Percentiles rank a stretch among this genome's conserved stretches.
These are phyloP conservation scores for Penicillium cosmopolitanum DNA, from an alignment of 495 filamentous ascomycete genomes.

Conservation along the genomic window DNA sequence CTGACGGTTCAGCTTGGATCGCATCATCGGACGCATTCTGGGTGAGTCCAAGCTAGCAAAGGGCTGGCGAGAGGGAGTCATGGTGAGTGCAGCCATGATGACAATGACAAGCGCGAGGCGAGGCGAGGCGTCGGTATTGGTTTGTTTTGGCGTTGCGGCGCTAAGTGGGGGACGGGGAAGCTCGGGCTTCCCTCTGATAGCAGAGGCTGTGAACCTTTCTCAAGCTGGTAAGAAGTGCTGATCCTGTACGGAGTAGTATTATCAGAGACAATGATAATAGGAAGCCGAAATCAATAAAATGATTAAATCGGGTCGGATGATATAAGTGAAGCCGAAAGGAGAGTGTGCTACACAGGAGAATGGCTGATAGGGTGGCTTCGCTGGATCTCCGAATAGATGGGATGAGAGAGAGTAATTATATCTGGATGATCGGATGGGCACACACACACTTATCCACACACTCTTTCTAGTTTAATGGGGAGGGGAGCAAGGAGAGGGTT, in stretches of 20 bases:
- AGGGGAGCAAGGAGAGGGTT: neutral
- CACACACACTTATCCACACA: no score
- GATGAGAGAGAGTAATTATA: neutral
- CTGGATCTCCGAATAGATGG: neutral
- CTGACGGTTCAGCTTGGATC: constrained; percentile 50
- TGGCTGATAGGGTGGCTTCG: no score
- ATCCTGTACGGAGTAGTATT: no score
- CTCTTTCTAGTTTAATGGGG: neutral
- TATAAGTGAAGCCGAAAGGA: neutral
- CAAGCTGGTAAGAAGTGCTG: no score
- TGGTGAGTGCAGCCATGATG: constrained; percentile 47
- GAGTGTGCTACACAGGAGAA: neutral
- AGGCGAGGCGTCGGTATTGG: constrained; percentile 4
- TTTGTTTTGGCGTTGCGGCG: constrained; percentile 35
- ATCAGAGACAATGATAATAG: no score
- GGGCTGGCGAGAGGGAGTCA: constrained; percentile 48
- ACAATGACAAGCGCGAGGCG: constrained; percentile 10
- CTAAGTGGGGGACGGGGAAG: constrained; percentile 32
- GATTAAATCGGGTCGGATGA: neutral
- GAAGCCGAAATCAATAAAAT: neutral
- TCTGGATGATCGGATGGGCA: neutral
- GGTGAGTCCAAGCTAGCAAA: constrained; percentile 49
- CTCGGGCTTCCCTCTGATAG: constrained; percentile 21
- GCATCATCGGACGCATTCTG: constrained; percentile 48
- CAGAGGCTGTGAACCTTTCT: no score